These are phyloP conservation scores for Galerina marginata DNA, from an alignment of 768 basidiomycete genomes.

Conservation along the genomic window DNA sequence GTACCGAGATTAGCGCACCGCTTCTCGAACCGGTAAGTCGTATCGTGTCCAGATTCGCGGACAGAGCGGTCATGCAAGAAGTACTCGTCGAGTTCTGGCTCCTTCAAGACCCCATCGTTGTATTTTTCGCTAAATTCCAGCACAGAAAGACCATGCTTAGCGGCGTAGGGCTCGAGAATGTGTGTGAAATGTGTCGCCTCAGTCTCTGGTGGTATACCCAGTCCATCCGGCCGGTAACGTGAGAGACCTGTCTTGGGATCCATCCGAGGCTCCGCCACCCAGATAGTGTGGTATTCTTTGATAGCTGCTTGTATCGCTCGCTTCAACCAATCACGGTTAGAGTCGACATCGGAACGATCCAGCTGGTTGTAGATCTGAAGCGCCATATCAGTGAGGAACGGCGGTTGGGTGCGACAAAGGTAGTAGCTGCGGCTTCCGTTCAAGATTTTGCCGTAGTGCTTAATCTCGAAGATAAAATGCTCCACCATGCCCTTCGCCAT, in stretches of 20 bases:
- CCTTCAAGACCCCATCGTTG: conserved; percentile 81
- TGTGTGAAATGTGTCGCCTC: conserved; percentile 99
- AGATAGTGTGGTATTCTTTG: conserved; percentile 98
- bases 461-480: conserved; percentile 99
- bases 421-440: conserved; percentile 97
- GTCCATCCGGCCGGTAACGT: conserved; percentile 89
- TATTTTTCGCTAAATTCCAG: conserved; percentile 97
- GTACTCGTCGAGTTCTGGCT: conserved; percentile 94
- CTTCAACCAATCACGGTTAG: conserved; percentile 91
- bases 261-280: conserved; percentile 94
- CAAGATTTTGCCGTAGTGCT: conserved; percentile 94
- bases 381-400: conserved; percentile 98
- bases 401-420: conserved; percentile 94
- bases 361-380: conserved; percentile 97
- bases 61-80: conserved; percentile 97
- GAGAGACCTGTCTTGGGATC: conserved; percentile 95
- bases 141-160: conserved; percentile 89
- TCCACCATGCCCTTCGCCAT: conserved; percentile 99
- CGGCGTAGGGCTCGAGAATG: conserved; percentile 93
- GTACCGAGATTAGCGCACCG: conserved; percentile 96
- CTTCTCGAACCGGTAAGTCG: conserved; percentile 97
- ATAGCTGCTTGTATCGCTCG: conserved; percentile 96
- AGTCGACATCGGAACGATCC: conserved; percentile 79
- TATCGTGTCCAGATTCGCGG: conserved; percentile 95
- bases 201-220: conserved; percentile 98